These are phyloP conservation scores for Schizothecium vesticola DNA, from an alignment of 495 filamentous ascomycete species.

Conservation along the genomic window DNA sequence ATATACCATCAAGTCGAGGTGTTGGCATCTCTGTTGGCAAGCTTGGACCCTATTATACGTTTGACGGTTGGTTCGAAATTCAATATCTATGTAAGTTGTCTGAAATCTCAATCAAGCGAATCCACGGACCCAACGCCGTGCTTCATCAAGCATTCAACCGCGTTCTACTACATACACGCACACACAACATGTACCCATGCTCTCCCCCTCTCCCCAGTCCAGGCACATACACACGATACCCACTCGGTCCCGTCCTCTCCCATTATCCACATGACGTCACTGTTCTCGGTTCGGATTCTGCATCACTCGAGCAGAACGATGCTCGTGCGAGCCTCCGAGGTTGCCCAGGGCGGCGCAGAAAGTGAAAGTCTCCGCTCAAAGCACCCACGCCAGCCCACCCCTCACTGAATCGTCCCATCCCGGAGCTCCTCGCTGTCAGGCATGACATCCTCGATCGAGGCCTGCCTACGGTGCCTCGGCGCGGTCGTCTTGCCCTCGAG, in stretches of 20 bases:
- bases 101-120: background rate
- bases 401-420: slow-evolving; percentile 30
- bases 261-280: background rate
- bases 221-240: background rate
- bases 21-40: background rate
- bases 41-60: background rate
- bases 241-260: background rate
- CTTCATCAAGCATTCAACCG: background rate
- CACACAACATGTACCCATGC: background rate
- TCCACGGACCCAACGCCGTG: background rate
- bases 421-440: slow-evolving; percentile 31
- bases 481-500: background rate
- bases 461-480: slow-evolving; percentile 5
- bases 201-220: background rate
- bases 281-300: background rate
- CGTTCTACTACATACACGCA: background rate
- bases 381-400: background rate
- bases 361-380: background rate
- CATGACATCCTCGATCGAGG: slow-evolving; percentile 28
- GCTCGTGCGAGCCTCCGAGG: background rate
- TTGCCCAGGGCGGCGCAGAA: background rate
- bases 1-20: background rate
- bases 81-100: background rate
- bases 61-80: background rate
- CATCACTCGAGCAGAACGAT: background rate